phyloP scores from a whole-genome alignment of 805 yeast genomes.

The Komagataella populi region DNA sequence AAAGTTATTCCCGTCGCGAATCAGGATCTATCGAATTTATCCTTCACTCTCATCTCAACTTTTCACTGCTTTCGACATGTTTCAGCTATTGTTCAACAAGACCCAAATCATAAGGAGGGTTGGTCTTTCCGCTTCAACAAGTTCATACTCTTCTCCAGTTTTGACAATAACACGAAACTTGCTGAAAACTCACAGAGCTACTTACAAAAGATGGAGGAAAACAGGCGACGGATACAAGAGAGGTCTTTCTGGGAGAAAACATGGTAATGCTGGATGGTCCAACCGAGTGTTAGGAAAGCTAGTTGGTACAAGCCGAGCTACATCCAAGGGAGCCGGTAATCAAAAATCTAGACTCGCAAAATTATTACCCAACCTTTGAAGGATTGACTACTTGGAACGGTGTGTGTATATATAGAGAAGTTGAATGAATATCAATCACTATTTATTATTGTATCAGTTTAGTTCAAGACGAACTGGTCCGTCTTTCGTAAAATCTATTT shows the following conservation, averaged over 20 bases:
- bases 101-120: constrained; percentile 1
- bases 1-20: background rate
- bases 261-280: constrained; percentile 87
- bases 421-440: constrained; percentile 1
- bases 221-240: constrained; percentile 57
- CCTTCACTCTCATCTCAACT: background rate
- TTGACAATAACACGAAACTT: constrained; percentile 12
- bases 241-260: constrained; percentile 77
- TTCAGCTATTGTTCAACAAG: constrained; percentile 1
- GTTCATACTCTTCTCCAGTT: constrained; percentile 2
- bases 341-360: constrained; percentile 49
- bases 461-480: constrained; percentile 6
- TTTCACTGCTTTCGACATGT: background rate
- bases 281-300: constrained; percentile 42
- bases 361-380: constrained; percentile 31
- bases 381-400: background rate
- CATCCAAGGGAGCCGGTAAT: constrained; percentile 28
- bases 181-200: constrained; percentile 76
- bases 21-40: background rate
- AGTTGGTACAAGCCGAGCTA: constrained; percentile 45
- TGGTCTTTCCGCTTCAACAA: background rate
- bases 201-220: constrained; percentile 77
- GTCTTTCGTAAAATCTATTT: constrained; percentile 28
- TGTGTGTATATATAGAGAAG: constrained; percentile 2
- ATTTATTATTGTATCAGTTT: background rate